Percentiles rank a stretch among this genome's conserved stretches.
phyloP scores from a whole-genome alignment of 352 stramenopile species.

The Phytopythium litorale region DNA sequence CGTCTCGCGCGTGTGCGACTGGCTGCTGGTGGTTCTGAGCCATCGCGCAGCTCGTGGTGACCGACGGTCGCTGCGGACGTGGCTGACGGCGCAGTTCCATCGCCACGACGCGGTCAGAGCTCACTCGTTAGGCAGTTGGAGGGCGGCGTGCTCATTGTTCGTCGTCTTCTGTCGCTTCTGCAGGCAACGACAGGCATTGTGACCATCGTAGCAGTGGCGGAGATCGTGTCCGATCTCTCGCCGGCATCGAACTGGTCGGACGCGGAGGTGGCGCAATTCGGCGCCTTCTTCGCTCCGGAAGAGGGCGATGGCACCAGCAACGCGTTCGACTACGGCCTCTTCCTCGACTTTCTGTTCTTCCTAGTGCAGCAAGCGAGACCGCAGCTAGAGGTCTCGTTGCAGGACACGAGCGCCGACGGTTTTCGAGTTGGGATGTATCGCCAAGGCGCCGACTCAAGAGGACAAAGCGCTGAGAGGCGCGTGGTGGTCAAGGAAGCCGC shows the following conservation, averaged over 20 bases:
- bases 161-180: not conserved
- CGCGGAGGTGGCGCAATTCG: constrained; percentile 27
- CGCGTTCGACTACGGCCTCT: constrained; percentile 38
- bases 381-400: constrained; percentile 7
- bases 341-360: constrained; percentile 59
- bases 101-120: constrained; percentile 27
- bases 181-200: not conserved
- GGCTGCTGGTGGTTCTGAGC: constrained; percentile 26
- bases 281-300: constrained; percentile 29
- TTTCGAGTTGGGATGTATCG: constrained; percentile 3
- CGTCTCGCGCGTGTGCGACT: constrained; percentile 22
- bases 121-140: not conserved
- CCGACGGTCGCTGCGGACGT: constrained; percentile 9
- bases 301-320: constrained; percentile 7
- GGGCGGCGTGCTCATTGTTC: not conserved
- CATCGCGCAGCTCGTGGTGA: constrained; percentile 7
- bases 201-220: not conserved
- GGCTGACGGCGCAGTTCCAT: constrained; percentile 17
- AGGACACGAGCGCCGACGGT: not conserved
- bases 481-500: constrained; percentile 17
- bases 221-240: not conserved
- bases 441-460: no score
- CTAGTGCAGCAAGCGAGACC: constrained; percentile 18
- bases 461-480: constrained; percentile 4
- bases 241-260: constrained; percentile 12